Base-by-base conservation (phyloP, 495 filamentous ascomycete species). In the Clavariopsis aquatica region DNA sequence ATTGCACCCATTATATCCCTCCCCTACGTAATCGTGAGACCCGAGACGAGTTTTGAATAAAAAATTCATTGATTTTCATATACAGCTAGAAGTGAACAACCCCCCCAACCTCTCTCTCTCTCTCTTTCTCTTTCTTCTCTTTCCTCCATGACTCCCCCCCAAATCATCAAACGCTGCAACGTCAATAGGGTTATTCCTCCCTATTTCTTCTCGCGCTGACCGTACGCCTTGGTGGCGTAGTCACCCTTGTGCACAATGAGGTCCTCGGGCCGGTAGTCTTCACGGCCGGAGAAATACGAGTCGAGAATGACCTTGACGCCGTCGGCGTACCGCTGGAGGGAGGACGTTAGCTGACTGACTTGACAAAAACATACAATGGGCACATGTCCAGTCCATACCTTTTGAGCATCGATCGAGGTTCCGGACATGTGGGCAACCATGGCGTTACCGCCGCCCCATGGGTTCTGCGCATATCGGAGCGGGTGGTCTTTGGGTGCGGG, bases 391-490 rank as follows among this genome's bases (percentile, higher is more conserved):
- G n/a, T n/a, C n/a, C 47, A 24, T 59, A 66, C 67, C 67, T 93
- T 87, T 83, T 98, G 94, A 29, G 94, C 94, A 76, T 98, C 94
- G 73, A 98, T 88, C 57, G 92, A 95, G 61, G 94, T 98, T 73
- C 94, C 94, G 36, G 89, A 93, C 91, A 98, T 95, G 85, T 98
- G 94, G 52, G 94, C 91, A 55, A 96, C 92, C 89, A 92, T 98
- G 78, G 91, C 94, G 79, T 98, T 98, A 72, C 94, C 94, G 68
- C 92, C 94, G 66, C 93, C 93, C 82, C 92, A 96, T 68, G 92
- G 89, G 85, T 92, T 91, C 83, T 91, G 86, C 72, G 91, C 94
- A 76, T 88, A 88, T 75, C 94, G 93, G 72, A 98, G 91, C 34
- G 85, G 83, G 85, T 98, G 94, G 74, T 97, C 94, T 79, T 88